A percentile compares a stretch with the other conserved stretches of the same genome.
Conservation (phyloP, 768 basidiomycete species). For the Tricholomella constricta region DNA sequence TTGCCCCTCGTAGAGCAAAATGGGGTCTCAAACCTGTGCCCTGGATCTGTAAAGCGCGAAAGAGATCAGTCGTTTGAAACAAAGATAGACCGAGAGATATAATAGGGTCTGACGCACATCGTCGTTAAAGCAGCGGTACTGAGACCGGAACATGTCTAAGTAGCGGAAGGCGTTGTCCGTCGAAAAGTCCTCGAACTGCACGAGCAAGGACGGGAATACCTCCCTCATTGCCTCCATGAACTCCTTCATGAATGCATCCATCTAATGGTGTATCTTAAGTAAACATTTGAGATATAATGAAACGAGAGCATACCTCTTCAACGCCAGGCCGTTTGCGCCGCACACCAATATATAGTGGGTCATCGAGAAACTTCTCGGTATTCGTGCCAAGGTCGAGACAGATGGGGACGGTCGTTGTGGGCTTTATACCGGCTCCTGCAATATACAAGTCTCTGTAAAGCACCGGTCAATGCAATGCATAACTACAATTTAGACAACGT, state of each 20-base stretch:
- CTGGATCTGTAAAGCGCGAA: slow-evolving; percentile 46
- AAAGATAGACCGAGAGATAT: slow-evolving; percentile 1
- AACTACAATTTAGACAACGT: slow-evolving; percentile 22
- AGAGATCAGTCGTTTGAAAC: neutral
- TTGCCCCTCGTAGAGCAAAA: neutral
- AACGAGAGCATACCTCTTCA: slow-evolving; percentile 37
- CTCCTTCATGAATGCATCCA: slow-evolving; percentile 74
- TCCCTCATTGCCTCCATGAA: slow-evolving; percentile 71
- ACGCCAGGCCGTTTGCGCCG: slow-evolving; percentile 52
- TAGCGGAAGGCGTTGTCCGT: slow-evolving; percentile 80
- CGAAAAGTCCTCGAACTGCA: slow-evolving; percentile 81
- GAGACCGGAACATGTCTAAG: slow-evolving; percentile 60
- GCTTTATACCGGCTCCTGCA: slow-evolving; percentile 67
- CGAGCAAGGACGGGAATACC: slow-evolving; percentile 64
- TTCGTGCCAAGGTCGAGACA: slow-evolving; percentile 80
- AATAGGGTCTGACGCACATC: slow-evolving; percentile 63
- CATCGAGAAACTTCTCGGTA: slow-evolving; percentile 62
- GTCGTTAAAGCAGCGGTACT: slow-evolving; percentile 69
- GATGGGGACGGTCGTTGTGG: slow-evolving; percentile 59
- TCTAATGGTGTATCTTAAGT: slow-evolving; percentile 35
- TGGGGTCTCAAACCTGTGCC: slow-evolving; percentile 49
- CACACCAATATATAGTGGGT: slow-evolving; percentile 77
- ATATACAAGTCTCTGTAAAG: slow-evolving; percentile 62
- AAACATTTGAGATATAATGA: neutral
- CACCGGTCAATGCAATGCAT: neutral